phyloP scores from a whole-genome alignment of 2,329 filamentous ascomycete genomes.

The Paecilomyces formosus region DNA sequence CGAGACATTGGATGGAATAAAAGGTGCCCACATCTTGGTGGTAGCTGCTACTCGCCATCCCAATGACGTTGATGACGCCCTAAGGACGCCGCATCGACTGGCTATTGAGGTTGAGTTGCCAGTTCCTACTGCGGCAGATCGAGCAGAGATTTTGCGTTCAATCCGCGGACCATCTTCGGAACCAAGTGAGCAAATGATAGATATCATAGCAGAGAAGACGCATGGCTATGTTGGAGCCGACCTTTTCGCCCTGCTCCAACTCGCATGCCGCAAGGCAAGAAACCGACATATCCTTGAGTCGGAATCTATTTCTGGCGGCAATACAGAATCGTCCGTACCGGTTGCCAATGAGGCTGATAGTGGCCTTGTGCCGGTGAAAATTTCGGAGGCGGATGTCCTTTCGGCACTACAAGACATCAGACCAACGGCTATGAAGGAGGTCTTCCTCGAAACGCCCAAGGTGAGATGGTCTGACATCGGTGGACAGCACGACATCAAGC shows the following conservation, averaged over 20 bases:
- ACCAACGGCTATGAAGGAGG: slow-evolving; percentile 80
- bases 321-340: not conserved
- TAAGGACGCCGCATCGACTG: slow-evolving; percentile 61
- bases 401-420: slow-evolving; percentile 60
- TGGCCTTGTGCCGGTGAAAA: slow-evolving; percentile 17
- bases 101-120: slow-evolving; percentile 63
- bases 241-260: slow-evolving; percentile 56
- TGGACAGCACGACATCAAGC: slow-evolving; percentile 71
- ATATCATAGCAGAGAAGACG: slow-evolving; percentile 62
- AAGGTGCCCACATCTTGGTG: slow-evolving; percentile 57
- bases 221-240: slow-evolving; percentile 84
- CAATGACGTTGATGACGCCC: slow-evolving; percentile 61
- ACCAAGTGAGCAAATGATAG: slow-evolving; percentile 47
- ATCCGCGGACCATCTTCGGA: slow-evolving; percentile 44
- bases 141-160: slow-evolving; percentile 66
- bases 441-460: slow-evolving; percentile 80
- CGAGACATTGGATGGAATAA: slow-evolving; percentile 27
- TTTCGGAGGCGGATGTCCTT: slow-evolving; percentile 28
- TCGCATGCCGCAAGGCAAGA: slow-evolving; percentile 39
- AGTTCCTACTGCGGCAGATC: slow-evolving; percentile 63
- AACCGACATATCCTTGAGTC: slow-evolving; percentile 20
- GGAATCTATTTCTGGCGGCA: not conserved
- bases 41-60: slow-evolving; percentile 68
- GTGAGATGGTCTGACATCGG: slow-evolving; percentile 84
- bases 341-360: slow-evolving; percentile 6